These are phyloP conservation scores for Phytophthora parvispora DNA, from an alignment of 352 stramenopile species.

Conservation along the genomic window DNA sequence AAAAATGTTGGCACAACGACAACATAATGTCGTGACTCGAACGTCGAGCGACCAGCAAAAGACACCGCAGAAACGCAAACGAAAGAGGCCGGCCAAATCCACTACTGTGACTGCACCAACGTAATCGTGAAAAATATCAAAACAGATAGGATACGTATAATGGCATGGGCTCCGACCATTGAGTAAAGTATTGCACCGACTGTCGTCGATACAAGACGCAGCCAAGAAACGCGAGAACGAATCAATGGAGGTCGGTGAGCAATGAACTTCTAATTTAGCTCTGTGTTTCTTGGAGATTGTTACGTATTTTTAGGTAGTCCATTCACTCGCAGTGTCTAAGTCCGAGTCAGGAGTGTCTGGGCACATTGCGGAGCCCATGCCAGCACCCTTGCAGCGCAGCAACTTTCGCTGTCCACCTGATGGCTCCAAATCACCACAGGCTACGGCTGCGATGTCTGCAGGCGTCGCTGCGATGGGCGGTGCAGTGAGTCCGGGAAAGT, in stretches of 20 bases:
- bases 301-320: conserved; percentile 36
- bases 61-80: conserved; percentile 46
- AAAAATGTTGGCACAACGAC: conserved; percentile 22
- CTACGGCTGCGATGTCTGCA: conserved; percentile 13
- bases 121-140: conserved; percentile 17
- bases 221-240: conserved; percentile 22
- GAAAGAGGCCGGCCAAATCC: conserved; percentile 38
- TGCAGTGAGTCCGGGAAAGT: conserved; percentile 25
- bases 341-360: conserved; percentile 1
- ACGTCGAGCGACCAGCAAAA: conserved; percentile 33
- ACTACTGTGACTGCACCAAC: conserved; percentile 12
- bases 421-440: conserved; percentile 23
- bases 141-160: conserved; percentile 17
- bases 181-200: conserved; percentile 9
- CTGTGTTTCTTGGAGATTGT: conserved; percentile 13
- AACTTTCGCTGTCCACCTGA: conserved; percentile 68
- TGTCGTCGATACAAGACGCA: conserved; percentile 5
- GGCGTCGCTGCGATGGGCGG: conserved; percentile 26
- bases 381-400: conserved; percentile 62
- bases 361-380: conserved; percentile 13
- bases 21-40: conserved; percentile 14
- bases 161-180: conserved; percentile 9
- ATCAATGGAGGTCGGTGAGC: conserved; percentile 17
- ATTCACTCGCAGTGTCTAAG: conserved; percentile 2
- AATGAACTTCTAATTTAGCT: conserved; percentile 41